Conservation (phyloP, 1,139 yeast genomes). For the Pichia norvegensis region DNA sequence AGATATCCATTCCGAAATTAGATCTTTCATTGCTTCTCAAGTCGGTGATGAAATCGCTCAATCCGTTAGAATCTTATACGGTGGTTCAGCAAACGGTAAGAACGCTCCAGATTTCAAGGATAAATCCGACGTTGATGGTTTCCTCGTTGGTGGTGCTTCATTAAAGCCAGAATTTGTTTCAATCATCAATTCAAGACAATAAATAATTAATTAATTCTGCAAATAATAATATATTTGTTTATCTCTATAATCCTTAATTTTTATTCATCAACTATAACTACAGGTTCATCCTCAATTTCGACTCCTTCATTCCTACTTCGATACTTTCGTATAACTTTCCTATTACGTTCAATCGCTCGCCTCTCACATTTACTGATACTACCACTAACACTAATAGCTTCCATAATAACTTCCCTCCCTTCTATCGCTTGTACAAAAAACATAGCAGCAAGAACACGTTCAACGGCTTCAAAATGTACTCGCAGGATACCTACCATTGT, state of each 20-base stretch:
- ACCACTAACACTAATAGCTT: constrained; percentile 71
- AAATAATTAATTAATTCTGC: not conserved
- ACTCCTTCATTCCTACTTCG: not conserved
- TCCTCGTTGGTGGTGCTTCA: constrained; percentile 99
- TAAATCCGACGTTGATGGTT: constrained; percentile 93
- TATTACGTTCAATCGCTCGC: constrained; percentile 36
- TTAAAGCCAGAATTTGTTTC: constrained; percentile 96
- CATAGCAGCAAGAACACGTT: constrained; percentile 61
- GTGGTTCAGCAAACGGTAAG: constrained; percentile 97
- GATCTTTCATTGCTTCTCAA: constrained; percentile 70
- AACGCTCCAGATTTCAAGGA: constrained; percentile 87
- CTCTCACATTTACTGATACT: constrained; percentile 82
- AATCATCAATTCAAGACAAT: constrained; percentile 78
- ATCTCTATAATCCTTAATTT: too few species aligned
- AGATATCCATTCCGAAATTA: constrained; percentile 84
- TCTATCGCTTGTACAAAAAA: constrained; percentile 52
- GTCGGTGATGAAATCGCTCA: constrained; percentile 72
- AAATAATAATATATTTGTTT: too few species aligned
- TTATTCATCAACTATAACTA: not conserved
- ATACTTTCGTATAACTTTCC: not conserved
- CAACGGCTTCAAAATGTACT: constrained; percentile 60
- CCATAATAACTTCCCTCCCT: constrained; percentile 46
- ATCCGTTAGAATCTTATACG: constrained; percentile 84
- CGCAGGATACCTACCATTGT: constrained; percentile 84
- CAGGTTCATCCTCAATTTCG: not conserved